Evolutionary conservation across 75 land plant genomes (phyloP).

Genomic region (Pseudotsuga menziesii): DNA sequence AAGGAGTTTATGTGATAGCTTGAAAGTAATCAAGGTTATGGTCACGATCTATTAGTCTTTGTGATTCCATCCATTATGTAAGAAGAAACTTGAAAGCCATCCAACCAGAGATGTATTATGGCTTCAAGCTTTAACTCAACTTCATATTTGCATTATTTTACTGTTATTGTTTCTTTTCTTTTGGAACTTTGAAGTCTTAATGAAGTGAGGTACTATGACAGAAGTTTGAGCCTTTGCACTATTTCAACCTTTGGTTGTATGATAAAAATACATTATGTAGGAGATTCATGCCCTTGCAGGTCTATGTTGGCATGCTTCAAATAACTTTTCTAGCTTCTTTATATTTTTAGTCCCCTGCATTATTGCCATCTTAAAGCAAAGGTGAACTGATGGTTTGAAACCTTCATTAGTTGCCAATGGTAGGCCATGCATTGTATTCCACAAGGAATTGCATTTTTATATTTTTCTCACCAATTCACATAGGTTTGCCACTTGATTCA

Average conservation of each 20-base stretch:
- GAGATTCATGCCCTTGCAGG: neutral
- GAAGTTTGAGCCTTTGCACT: neutral
- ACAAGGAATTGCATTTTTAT: neutral
- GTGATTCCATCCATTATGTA: neutral
- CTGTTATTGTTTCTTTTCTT: neutral
- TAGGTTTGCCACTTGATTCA: neutral
- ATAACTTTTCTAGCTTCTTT: neutral
- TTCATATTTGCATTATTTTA: neutral
- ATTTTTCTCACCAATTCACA: neutral
- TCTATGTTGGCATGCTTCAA: neutral
- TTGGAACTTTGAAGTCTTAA: neutral
- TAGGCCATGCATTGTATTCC: neutral
- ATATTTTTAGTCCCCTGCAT: neutral
- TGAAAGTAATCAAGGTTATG: neutral
- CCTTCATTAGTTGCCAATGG: neutral
- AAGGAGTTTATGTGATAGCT: neutral
- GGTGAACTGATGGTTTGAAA: neutral
- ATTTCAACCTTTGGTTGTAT: neutral
- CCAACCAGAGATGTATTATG: neutral
- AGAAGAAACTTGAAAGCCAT: neutral
- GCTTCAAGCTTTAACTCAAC: neutral
- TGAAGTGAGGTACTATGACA: neutral
- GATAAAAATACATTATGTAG: neutral
- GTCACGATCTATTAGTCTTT: neutral
- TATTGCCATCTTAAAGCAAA: neutral